These are phyloP conservation scores for Aschersonia sp. DNA, from an alignment of 2,329 filamentous ascomycete genomes.

Conservation along the genomic window DNA sequence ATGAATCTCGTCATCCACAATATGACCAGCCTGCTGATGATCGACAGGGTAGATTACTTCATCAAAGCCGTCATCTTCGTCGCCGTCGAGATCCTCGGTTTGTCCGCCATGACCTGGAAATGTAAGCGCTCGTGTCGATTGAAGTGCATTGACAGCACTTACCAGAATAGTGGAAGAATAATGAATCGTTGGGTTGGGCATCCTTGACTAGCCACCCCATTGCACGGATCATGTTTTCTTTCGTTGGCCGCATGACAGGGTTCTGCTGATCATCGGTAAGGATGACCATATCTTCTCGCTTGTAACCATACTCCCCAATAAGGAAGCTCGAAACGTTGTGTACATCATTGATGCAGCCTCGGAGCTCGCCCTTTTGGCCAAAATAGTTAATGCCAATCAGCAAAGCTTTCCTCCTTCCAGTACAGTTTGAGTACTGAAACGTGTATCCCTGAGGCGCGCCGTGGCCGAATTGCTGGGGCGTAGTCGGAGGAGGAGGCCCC, in stretches of 20 bases:
- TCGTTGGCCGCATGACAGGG: conserved; percentile 58
- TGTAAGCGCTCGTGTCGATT: conserved; percentile 8
- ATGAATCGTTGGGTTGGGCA: conserved; percentile 57
- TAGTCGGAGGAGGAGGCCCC: conserved; percentile 30
- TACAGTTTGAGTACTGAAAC: conserved; percentile 66
- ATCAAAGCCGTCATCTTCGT: conserved; percentile 65
- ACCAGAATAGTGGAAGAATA: conserved; percentile 68
- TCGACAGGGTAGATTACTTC: conserved; percentile 71
- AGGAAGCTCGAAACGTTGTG: conserved; percentile 63
- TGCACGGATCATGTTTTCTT: conserved; percentile 57
- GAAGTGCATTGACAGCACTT: neutral
- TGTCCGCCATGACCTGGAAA: conserved; percentile 58
- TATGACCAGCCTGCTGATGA: conserved; percentile 53
- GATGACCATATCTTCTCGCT: conserved; percentile 66
- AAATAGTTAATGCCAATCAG: conserved; percentile 76
- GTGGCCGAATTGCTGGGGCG: conserved; percentile 45
- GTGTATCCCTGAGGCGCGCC: conserved; percentile 55
- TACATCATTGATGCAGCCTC: conserved; percentile 70
- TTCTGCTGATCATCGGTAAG: conserved; percentile 63
- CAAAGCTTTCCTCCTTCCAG: conserved; percentile 57
- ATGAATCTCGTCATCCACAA: conserved; percentile 70
- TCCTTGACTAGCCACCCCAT: conserved; percentile 64
- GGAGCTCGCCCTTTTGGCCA: conserved; percentile 53
- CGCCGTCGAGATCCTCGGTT: conserved; percentile 57
- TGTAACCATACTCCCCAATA: conserved; percentile 53